Percentiles rank a stretch among this genome's conserved stretches.
Conservation (phyloP, 148 eudicot genomes). For the Nyssa sinensis region DNA sequence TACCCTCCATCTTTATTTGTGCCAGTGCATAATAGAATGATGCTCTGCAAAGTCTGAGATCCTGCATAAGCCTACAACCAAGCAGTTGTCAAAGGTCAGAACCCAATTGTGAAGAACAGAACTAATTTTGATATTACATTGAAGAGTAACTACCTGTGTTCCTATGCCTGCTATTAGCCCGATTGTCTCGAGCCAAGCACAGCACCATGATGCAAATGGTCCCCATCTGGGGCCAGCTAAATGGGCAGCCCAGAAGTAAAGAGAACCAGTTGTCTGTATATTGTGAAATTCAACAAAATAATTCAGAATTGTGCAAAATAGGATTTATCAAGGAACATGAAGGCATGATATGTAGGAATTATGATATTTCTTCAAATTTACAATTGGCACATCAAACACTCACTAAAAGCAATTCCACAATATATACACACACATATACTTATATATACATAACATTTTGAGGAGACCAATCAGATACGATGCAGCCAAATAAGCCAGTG, state of each 20-base stretch:
- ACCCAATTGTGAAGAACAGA: neutral
- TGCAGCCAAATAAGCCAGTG: no score
- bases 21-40: constrained; percentile 56
- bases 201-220: constrained; percentile 75
- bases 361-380: neutral
- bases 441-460: no score
- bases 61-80: constrained; percentile 61
- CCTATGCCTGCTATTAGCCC: constrained; percentile 67
- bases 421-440: no score
- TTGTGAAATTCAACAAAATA: neutral
- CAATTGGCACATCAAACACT: no score
- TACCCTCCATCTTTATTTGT: constrained; percentile 64
- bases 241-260: constrained; percentile 76
- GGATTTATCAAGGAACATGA: neutral
- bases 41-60: constrained; percentile 56
- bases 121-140: neutral
- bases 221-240: constrained; percentile 73
- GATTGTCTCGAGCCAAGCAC: constrained; percentile 71
- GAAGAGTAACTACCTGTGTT: constrained; percentile 43
- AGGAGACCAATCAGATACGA: no score
- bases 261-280: constrained; percentile 68
- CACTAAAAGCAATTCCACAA: no score
- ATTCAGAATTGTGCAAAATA: neutral
- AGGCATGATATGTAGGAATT: neutral
- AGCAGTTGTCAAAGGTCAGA: neutral